Conservation (phyloP, 2,329 filamentous ascomycete genomes). For the Alternaria triticina region DNA sequence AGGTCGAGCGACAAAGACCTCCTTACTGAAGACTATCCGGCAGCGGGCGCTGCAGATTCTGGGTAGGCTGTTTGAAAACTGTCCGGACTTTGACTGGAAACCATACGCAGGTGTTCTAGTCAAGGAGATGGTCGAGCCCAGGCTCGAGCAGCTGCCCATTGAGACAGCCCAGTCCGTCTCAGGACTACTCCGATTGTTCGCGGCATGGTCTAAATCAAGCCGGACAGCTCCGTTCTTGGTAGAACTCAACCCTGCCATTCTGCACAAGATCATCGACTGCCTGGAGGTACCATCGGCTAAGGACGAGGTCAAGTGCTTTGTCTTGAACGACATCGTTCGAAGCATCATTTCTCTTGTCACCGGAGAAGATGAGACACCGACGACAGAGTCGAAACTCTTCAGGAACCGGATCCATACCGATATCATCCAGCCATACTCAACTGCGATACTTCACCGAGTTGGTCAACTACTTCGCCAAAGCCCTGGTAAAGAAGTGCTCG, state of each 20-base stretch:
- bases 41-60: slow-evolving; percentile 83
- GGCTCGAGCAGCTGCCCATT: slow-evolving; percentile 76
- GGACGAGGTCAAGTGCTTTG: slow-evolving; percentile 84
- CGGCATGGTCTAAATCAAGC: slow-evolving; percentile 76
- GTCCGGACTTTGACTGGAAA: slow-evolving; percentile 73
- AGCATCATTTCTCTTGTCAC: slow-evolving; percentile 31
- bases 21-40: slow-evolving; percentile 70
- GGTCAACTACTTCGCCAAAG: slow-evolving; percentile 62
- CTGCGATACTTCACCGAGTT: slow-evolving; percentile 65
- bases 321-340: slow-evolving; percentile 76
- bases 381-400: slow-evolving; percentile 62
- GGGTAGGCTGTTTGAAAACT: slow-evolving; percentile 76
- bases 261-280: slow-evolving; percentile 75
- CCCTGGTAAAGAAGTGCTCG: slow-evolving; percentile 75
- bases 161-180: slow-evolving; percentile 93
- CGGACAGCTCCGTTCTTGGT: slow-evolving; percentile 74
- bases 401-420: slow-evolving; percentile 46
- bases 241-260: slow-evolving; percentile 62
- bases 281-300: slow-evolving; percentile 76
- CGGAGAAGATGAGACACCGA: slow-evolving; percentile 6
- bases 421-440: slow-evolving; percentile 70
- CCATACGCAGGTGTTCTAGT: slow-evolving; percentile 75
- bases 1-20: slow-evolving; percentile 48
- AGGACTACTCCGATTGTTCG: slow-evolving; percentile 78
- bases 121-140: slow-evolving; percentile 75